Percentiles rank a stretch among this genome's conserved stretches.
Evolutionary conservation across 1,139 yeast genomes (phyloP).

Genomic region (Saccharomyces hybrid): DNA sequence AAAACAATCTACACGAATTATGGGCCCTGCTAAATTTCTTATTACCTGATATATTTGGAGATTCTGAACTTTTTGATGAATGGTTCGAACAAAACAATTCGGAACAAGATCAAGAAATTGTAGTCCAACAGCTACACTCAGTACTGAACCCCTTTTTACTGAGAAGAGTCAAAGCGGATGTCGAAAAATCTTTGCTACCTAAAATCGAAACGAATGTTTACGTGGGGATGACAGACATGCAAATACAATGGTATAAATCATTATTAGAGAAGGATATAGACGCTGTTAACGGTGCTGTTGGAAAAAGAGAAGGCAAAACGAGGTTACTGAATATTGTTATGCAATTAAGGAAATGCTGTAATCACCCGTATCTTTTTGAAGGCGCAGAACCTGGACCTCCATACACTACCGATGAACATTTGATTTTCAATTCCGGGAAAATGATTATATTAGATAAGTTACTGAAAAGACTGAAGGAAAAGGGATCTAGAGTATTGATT

Average conservation of each 20-base stretch:
- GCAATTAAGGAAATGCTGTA: constrained; percentile 79
- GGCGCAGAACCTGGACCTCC: constrained; percentile 91
- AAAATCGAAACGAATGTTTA: constrained; percentile 67
- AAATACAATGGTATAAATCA: constrained; percentile 66
- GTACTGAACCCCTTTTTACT: constrained; percentile 72
- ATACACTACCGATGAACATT: constrained; percentile 73
- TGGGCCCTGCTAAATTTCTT: constrained; percentile 75
- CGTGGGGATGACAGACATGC: constrained; percentile 71
- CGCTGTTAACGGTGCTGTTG: constrained; percentile 75
- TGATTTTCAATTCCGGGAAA: constrained; percentile 64
- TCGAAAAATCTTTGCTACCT: constrained; percentile 68
- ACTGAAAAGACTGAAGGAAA: constrained; percentile 51
- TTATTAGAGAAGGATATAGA: constrained; percentile 72
- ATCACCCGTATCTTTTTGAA: constrained; percentile 75
- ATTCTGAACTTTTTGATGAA: constrained; percentile 63
- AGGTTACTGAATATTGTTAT: constrained; percentile 68
- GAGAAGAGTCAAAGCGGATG: constrained; percentile 72
- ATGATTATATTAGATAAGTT: constrained; percentile 65
- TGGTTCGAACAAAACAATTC: constrained; percentile 48
- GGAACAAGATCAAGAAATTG: constrained; percentile 47
- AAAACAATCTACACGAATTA: constrained; percentile 68
- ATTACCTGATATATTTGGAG: constrained; percentile 71
- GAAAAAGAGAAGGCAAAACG: constrained; percentile 68
- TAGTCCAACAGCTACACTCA: constrained; percentile 82
- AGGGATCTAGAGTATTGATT: constrained; percentile 69